Evolutionary conservation across 148 eudicot species (phyloP).

Genomic region (Heliamphora exappendiculata): DNA sequence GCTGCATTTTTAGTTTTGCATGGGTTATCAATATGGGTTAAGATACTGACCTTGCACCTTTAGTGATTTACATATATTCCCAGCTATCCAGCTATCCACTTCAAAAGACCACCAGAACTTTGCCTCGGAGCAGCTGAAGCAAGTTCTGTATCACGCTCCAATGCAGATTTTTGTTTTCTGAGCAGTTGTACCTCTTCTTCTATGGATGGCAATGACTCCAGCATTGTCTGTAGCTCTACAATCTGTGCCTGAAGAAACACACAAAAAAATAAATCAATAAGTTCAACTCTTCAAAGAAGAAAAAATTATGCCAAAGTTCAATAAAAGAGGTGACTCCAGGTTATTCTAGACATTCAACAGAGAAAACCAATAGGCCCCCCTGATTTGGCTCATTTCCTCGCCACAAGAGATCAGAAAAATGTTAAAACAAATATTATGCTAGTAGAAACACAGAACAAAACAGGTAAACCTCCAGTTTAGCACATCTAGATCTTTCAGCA

Average conservation of each 20-base stretch:
- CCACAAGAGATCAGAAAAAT: background rate
- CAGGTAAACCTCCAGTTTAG: slow-evolving; percentile 67
- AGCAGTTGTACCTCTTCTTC: slow-evolving; percentile 71
- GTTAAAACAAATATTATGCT: background rate
- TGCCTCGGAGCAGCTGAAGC: slow-evolving; percentile 35
- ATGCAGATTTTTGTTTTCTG: slow-evolving; percentile 55
- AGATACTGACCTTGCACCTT: slow-evolving; percentile 18
- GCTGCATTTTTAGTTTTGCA: background rate
- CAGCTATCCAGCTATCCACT: slow-evolving; percentile 59
- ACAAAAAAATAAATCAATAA: background rate
- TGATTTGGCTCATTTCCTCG: background rate
- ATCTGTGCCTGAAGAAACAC: slow-evolving; percentile 71
- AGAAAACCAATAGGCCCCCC: background rate
- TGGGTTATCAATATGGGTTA: background rate
- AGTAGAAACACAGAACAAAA: background rate
- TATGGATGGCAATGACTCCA: slow-evolving; percentile 60
- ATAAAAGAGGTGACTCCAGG: background rate
- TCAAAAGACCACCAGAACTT: slow-evolving; percentile 77
- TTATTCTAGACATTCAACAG: background rate
- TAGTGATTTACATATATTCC: slow-evolving; percentile 11
- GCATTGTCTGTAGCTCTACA: slow-evolving; percentile 58
- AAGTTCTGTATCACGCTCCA: slow-evolving; percentile 53
- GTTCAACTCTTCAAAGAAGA: background rate
- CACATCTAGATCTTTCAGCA: slow-evolving; percentile 91
- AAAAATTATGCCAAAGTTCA: background rate